Base-by-base conservation (phyloP, 495 filamentous ascomycete genomes). In the Acidomyces sp. region DNA sequence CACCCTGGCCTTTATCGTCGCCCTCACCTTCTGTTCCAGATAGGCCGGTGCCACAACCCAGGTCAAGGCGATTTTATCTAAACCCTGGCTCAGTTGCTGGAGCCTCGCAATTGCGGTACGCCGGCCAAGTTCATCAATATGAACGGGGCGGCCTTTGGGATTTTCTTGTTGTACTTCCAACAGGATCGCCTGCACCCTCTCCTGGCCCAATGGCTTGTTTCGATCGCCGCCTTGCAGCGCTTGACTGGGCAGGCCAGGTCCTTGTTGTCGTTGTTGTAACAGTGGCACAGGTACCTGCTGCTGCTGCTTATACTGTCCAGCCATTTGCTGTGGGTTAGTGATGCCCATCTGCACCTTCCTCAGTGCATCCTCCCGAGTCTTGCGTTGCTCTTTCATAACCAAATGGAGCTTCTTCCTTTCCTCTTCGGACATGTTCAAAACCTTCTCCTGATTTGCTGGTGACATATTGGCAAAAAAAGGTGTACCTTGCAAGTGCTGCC, bases 341-440 rank as follows among this genome's bases (percentile, higher is more conserved):
- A 45, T 22, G 12, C 31, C 43, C 24, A 43, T 45, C 38, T 60
- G 57, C 4, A 48, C 57, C 27, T 53, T 52, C 13, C 45, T 32
- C 17, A 57, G 22, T 1, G 43, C 37, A 18, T 48, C 41, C 5
- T 20, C 11, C 27, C 45, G 37, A 40, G 22, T 45, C 30, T 28
- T 45, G 13, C 46, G 45, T 34, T 74, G 73, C 41, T 74, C 66
- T n/a, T n/a, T n/a, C n/a, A n/a, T n/a, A n/a, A n/a, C n/a, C n/a
- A n/a, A n/a, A n/a, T n/a, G n/a, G n/a, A n/a, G n/a, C n/a, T n/a
- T n/a, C n/a, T n/a, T n/a, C n/a, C n/a, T n/a, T n/a, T n/a, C n/a
- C n/a, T n/a, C n/a, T n/a, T n/a, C n/a, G n/a, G n/a, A n/a, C n/a
- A n/a, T n/a, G n/a, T n/a, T n/a, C n/a, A n/a, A n/a, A n/a, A 15